Evolutionary conservation across 139 green algal species (phyloP).

Genomic region (Gonium pectorale): DNA sequence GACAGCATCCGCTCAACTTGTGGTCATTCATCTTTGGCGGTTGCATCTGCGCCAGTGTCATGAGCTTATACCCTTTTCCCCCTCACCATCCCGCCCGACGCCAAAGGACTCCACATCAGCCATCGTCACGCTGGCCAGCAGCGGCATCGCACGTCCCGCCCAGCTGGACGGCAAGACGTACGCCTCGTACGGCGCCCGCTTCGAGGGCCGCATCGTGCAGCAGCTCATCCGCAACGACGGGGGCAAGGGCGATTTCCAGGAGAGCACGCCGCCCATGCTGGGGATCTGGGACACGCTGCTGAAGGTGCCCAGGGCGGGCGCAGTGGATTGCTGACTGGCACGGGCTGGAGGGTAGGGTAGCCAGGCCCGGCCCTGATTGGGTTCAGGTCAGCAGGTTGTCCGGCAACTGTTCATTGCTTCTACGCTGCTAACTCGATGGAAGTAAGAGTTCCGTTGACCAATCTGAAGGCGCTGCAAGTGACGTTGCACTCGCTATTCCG

Average conservation of each 20-base stretch:
- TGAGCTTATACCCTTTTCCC: not conserved
- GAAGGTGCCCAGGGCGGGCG: too few species aligned
- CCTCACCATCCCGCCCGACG: not conserved
- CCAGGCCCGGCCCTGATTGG: too few species aligned
- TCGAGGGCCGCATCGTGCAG: slow-evolving; percentile 74
- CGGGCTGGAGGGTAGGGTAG: too few species aligned
- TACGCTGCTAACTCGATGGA: too few species aligned
- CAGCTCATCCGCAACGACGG: slow-evolving; percentile 85
- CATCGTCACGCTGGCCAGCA: slow-evolving; percentile 81
- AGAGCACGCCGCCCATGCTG: slow-evolving; percentile 81
- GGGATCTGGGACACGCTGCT: slow-evolving; percentile 88
- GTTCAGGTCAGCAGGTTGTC: too few species aligned
- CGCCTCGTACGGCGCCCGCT: slow-evolving; percentile 84
- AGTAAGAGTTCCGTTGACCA: too few species aligned
- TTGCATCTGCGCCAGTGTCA: not conserved
- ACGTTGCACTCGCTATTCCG: too few species aligned
- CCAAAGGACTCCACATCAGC: slow-evolving; percentile 66
- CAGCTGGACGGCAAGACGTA: slow-evolving; percentile 87
- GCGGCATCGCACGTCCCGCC: slow-evolving; percentile 59
- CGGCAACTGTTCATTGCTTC: too few species aligned
- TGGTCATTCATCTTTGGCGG: too few species aligned
- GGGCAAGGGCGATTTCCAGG: slow-evolving; percentile 80
- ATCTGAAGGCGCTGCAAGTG: too few species aligned
- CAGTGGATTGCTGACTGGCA: too few species aligned
- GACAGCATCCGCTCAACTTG: too few species aligned